phyloP scores from a whole-genome alignment of 1,284 basidiomycete species.

The Sporisorium iseilematis-ciliati region DNA sequence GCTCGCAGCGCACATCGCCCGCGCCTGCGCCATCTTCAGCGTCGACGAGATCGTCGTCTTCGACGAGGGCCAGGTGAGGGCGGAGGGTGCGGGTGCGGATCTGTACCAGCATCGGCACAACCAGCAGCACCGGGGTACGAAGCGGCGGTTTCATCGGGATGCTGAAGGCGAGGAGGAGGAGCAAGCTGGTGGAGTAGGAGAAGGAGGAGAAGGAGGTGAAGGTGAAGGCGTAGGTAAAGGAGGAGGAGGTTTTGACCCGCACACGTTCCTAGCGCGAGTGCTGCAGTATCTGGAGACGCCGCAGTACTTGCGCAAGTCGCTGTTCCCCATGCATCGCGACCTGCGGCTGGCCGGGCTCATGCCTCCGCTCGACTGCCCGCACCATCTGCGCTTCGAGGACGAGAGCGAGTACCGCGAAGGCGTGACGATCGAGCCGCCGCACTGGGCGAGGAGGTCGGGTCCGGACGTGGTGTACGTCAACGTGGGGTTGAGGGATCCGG shows the following conservation, averaged over 20 bases:
- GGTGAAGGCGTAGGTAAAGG: slow-evolving; percentile 1
- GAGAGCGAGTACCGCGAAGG: slow-evolving; percentile 65
- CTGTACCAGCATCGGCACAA: slow-evolving; percentile 37
- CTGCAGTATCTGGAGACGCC: slow-evolving; percentile 70
- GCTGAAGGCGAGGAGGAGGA: slow-evolving; percentile 7
- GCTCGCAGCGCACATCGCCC: slow-evolving; percentile 66
- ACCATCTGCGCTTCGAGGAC: slow-evolving; percentile 67
- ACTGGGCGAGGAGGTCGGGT: slow-evolving; percentile 31
- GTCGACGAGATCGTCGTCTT: slow-evolving; percentile 69
- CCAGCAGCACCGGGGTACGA: slow-evolving; percentile 17
- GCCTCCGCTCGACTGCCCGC: slow-evolving; percentile 68
- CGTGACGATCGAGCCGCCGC: slow-evolving; percentile 51
- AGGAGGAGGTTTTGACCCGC: slow-evolving; percentile 50
- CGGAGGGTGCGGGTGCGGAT: slow-evolving; percentile 22
- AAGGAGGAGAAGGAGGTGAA: not conserved
- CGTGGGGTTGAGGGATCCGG: slow-evolving; percentile 63
- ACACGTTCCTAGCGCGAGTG: slow-evolving; percentile 62
- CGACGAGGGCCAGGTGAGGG: slow-evolving; percentile 38
- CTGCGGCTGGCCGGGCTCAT: slow-evolving; percentile 67
- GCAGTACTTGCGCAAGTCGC: slow-evolving; percentile 68
- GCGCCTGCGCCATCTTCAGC: slow-evolving; percentile 69
- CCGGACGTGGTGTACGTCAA: slow-evolving; percentile 53
- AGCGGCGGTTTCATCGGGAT: slow-evolving; percentile 13
- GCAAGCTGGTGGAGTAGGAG: not conserved
- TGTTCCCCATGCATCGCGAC: slow-evolving; percentile 69